phyloP scores from a whole-genome alignment of 2,329 filamentous ascomycete genomes.

The Alternaria sp. region DNA sequence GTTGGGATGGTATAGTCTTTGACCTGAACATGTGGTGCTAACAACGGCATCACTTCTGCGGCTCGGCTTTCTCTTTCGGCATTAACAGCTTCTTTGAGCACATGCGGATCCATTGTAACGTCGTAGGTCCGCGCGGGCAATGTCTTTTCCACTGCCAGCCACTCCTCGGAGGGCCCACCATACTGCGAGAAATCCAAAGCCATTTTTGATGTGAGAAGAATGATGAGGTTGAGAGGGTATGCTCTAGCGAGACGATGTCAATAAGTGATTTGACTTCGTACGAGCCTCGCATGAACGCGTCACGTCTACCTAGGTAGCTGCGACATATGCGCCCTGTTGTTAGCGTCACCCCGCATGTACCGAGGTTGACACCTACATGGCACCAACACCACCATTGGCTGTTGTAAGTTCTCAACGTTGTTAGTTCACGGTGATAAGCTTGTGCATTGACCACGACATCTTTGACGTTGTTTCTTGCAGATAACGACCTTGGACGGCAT shows the following conservation, averaged over 20 bases:
- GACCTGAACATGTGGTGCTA: conserved; percentile 33
- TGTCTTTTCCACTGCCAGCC: conserved; percentile 43
- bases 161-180: conserved; percentile 36
- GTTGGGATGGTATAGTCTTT: conserved; percentile 48
- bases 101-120: conserved; percentile 23
- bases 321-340: conserved; percentile 9
- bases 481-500: not conserved
- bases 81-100: conserved; percentile 31
- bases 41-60: conserved; percentile 27
- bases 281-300: not conserved
- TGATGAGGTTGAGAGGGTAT: no score
- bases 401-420: conserved; percentile 13
- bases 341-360: conserved; percentile 19
- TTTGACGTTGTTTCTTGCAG: not conserved
- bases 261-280: not conserved
- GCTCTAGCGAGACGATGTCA: not conserved
- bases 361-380: conserved; percentile 6
- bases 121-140: conserved; percentile 36
- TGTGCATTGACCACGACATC: not conserved
- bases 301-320: not conserved
- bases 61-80: conserved; percentile 29
- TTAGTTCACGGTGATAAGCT: not conserved
- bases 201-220: not conserved
- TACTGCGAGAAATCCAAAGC: conserved; percentile 16
- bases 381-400: not conserved